Evolutionary conservation across 2,329 filamentous ascomycete species (phyloP).

Genomic region (Aureobasidium pullulans): DNA sequence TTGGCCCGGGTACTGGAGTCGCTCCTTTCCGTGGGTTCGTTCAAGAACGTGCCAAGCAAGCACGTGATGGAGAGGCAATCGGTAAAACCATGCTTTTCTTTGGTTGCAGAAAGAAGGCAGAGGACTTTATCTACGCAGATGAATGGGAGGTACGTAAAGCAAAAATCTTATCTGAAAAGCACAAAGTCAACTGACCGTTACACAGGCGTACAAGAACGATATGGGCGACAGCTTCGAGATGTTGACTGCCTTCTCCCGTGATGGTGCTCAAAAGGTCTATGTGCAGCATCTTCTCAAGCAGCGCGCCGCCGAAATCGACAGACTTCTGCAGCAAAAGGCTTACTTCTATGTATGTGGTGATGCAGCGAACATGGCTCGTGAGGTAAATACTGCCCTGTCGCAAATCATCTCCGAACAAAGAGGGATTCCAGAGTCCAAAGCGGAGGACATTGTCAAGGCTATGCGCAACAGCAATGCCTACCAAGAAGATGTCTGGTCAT

Average conservation of each 20-base stretch:
- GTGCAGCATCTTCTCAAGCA: slow-evolving; percentile 91
- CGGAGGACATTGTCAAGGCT: slow-evolving; percentile 91
- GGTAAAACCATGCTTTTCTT: slow-evolving; percentile 90
- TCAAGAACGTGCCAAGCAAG: slow-evolving; percentile 83
- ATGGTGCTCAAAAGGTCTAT: slow-evolving; percentile 82
- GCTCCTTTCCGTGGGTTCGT: slow-evolving; percentile 94
- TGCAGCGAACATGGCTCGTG: slow-evolving; percentile 67
- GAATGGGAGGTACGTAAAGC: slow-evolving; percentile 76
- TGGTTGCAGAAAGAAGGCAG: slow-evolving; percentile 76
- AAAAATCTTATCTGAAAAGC: background rate
- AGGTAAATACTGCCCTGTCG: slow-evolving; percentile 61
- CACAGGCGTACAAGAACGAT: slow-evolving; percentile 69
- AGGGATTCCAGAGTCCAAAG: slow-evolving; percentile 75
- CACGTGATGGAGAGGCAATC: slow-evolving; percentile 70
- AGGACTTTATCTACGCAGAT: slow-evolving; percentile 86
- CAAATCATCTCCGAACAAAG: slow-evolving; percentile 83
- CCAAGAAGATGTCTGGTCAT: slow-evolving; percentile 74
- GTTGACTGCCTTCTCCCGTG: slow-evolving; percentile 91
- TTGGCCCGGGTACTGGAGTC: slow-evolving; percentile 92
- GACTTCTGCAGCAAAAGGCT: slow-evolving; percentile 75
- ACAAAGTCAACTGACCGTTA: slow-evolving; percentile 1
- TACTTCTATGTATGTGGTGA: slow-evolving; percentile 99
- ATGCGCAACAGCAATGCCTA: slow-evolving; percentile 95
- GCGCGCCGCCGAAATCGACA: slow-evolving; percentile 73
- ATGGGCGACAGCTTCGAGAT: slow-evolving; percentile 87